phyloP scores from a whole-genome alignment of 2,329 filamentous ascomycete genomes.

The Pseudogymnoascus pannorum region DNA sequence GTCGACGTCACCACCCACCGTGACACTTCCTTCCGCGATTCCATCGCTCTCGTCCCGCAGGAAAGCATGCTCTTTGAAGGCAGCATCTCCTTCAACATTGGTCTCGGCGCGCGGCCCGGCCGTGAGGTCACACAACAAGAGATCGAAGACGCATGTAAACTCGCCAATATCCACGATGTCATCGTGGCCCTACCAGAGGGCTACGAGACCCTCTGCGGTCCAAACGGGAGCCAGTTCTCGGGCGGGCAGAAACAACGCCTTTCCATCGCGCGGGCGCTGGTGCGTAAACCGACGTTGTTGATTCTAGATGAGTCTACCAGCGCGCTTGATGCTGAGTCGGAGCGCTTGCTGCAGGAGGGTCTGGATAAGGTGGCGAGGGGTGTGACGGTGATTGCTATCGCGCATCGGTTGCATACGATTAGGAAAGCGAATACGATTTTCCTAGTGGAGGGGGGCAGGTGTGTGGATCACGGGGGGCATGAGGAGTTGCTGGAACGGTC shows the following conservation, averaged over 20 bases:
- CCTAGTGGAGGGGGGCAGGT: conserved; percentile 45
- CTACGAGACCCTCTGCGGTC: conserved; percentile 60
- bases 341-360: conserved; percentile 57
- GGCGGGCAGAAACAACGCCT: conserved; percentile 74
- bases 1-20: conserved; percentile 38
- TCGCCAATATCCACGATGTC: conserved; percentile 64
- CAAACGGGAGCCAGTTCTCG: conserved; percentile 64
- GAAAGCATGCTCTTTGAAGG: conserved; percentile 52
- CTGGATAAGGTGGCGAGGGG: conserved; percentile 48
- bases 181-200: conserved; percentile 56
- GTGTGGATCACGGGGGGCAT: conserved; percentile 46
- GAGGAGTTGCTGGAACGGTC: conserved; percentile 45
- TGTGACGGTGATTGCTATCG: conserved; percentile 52
- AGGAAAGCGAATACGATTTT: conserved; percentile 51
- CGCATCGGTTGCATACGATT: conserved; percentile 50
- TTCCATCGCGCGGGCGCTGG: conserved; percentile 68
- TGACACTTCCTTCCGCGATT: conserved; percentile 40
- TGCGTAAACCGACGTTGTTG: conserved; percentile 63
- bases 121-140: conserved; percentile 47
- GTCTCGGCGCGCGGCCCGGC: conserved; percentile 46
- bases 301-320: conserved; percentile 78
- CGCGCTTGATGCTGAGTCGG: conserved; percentile 65
- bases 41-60: conserved; percentile 50
- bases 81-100: conserved; percentile 48
- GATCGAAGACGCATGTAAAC: conserved; percentile 57